A percentile compares a stretch with the other conserved stretches of the same genome.
phyloP scores from a whole-genome alignment of 2,329 filamentous ascomycete genomes.

The Ascochyta clinopodiicola region DNA sequence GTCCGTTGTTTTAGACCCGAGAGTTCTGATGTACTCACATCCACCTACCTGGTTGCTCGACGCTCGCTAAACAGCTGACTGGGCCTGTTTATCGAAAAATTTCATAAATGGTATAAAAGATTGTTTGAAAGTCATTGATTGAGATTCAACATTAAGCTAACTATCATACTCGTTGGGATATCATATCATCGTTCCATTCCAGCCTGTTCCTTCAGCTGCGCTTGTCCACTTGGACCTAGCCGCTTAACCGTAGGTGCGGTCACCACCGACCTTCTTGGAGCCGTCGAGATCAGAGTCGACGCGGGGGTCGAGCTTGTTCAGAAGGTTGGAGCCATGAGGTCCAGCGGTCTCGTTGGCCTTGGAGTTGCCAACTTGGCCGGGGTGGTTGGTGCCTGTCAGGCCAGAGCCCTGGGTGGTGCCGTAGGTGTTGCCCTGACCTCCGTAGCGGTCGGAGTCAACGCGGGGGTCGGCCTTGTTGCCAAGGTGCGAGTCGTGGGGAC shows the following conservation, averaged over 20 bases:
- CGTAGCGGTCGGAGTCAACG: constrained; percentile 37
- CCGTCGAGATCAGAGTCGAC: constrained; percentile 47
- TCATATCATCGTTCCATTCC: constrained; percentile 17
- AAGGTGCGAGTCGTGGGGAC: constrained; percentile 36
- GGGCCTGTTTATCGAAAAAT: too few species aligned
- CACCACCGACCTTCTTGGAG: constrained; percentile 38
- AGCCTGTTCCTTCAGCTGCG: constrained; percentile 9
- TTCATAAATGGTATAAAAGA: too few species aligned
- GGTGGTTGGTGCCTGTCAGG: constrained; percentile 20
- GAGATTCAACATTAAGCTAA: constrained; percentile 17
- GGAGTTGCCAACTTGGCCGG: constrained; percentile 22
- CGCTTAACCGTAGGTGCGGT: constrained; percentile 33
- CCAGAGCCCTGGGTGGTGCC: constrained; percentile 18
- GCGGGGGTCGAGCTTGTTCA: constrained; percentile 48
- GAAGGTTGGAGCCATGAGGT: constrained; percentile 41
- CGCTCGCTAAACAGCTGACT: too few species aligned
- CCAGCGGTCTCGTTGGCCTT: constrained; percentile 44
- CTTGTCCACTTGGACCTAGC: constrained; percentile 9
- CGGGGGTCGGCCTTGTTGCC: constrained; percentile 42
- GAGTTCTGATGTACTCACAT: too few species aligned
- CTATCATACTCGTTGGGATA: constrained; percentile 14
- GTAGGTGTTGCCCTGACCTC: constrained; percentile 30
- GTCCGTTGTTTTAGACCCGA: too few species aligned
- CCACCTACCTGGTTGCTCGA: too few species aligned
- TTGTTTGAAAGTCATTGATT: constrained; percentile 5